Evolutionary conservation across 2,329 filamentous ascomycete species (phyloP).

Genomic region (Ophiosphaerella herpotricha): DNA sequence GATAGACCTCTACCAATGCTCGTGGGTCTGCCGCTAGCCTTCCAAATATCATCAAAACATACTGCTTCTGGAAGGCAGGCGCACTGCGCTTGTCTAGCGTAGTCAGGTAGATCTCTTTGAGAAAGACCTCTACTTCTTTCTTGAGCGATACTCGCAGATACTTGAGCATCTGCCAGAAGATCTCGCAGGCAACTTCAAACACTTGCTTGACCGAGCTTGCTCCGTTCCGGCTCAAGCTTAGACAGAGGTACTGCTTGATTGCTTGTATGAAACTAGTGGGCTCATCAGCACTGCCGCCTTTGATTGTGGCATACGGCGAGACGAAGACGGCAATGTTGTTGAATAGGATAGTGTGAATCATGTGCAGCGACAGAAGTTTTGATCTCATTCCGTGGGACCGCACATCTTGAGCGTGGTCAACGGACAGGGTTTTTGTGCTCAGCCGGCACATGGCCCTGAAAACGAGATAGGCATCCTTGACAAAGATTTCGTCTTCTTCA

Average conservation of each 20-base stretch:
- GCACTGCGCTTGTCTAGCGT: constrained; percentile 87
- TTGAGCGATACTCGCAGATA: constrained; percentile 93
- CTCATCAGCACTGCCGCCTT: constrained; percentile 84
- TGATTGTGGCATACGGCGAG: constrained; percentile 89
- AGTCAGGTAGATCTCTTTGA: constrained; percentile 95
- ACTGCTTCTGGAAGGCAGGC: constrained; percentile 87
- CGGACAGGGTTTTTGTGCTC: constrained; percentile 85
- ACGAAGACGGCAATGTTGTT: constrained; percentile 92
- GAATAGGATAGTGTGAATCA: constrained; percentile 93
- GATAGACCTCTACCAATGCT: constrained; percentile 89
- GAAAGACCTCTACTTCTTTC: constrained; percentile 97
- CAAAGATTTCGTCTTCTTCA: constrained; percentile 92
- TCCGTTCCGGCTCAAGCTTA: constrained; percentile 92
- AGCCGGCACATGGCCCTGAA: constrained; percentile 98
- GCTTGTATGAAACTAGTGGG: constrained; percentile 91
- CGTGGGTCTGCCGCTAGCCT: constrained; percentile 83
- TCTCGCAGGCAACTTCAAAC: constrained; percentile 94
- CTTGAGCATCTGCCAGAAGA: constrained; percentile 97
- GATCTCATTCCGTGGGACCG: constrained; percentile 96
- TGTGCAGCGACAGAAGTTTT: constrained; percentile 91
- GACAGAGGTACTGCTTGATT: constrained; percentile 93
- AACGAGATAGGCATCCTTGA: constrained; percentile 94
- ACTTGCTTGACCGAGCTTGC: constrained; percentile 89
- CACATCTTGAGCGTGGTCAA: constrained; percentile 90
- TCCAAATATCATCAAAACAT: constrained; percentile 84